A percentile compares a stretch with the other conserved stretches of the same genome.
Conservation (phyloP, 306 rosid species). For the Castanopsis chinensis region DNA sequence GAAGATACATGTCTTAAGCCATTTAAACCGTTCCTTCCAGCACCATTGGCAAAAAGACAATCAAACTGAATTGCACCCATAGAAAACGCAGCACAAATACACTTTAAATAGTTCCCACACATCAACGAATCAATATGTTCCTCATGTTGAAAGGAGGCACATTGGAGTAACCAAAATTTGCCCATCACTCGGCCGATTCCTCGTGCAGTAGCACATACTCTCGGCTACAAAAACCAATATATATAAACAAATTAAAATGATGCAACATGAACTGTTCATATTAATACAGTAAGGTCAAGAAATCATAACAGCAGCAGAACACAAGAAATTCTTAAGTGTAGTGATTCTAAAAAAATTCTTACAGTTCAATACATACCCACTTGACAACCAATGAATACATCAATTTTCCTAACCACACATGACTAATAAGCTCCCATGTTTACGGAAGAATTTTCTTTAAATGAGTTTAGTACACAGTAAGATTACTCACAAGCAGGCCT, state of each 20-base stretch:
- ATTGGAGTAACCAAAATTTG: background rate
- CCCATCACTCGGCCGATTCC: conserved; percentile 53
- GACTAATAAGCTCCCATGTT: background rate
- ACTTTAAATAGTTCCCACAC: conserved; percentile 8
- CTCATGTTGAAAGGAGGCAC: background rate
- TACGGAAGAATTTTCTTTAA: background rate
- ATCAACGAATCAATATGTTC: background rate
- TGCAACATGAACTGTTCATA: background rate
- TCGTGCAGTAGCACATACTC: conserved; percentile 92
- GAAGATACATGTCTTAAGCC: background rate
- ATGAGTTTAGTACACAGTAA: too few species aligned
- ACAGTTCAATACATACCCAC: background rate
- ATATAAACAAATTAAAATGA: background rate
- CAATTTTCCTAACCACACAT: background rate
- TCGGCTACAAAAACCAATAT: conserved; percentile 62
- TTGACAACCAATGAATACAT: background rate
- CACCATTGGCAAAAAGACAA: background rate
- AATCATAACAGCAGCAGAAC: background rate
- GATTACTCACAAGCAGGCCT: too few species aligned
- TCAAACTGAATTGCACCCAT: background rate
- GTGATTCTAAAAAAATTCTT: background rate
- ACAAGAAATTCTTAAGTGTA: background rate
- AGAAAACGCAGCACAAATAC: conserved; percentile 14
- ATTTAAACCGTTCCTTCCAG: background rate
- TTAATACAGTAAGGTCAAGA: background rate